phyloP scores from a whole-genome alignment of 208 protist genomes.

The Crithidia expoeki region DNA sequence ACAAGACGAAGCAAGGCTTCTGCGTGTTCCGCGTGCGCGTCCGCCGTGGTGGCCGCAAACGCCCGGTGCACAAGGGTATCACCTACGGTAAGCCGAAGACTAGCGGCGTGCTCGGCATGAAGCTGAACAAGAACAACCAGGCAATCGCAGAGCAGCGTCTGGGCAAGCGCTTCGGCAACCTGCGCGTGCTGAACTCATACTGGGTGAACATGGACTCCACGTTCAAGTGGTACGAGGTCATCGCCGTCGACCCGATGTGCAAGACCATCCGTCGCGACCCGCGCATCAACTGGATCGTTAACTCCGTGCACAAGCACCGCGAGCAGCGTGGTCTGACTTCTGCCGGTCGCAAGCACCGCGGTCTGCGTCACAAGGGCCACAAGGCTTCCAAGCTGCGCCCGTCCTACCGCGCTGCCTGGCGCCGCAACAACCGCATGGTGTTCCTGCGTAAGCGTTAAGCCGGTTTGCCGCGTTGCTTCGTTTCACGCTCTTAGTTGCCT shows the following conservation, averaged over 20 bases:
- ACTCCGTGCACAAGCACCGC: constrained; percentile 96
- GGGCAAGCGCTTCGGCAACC: constrained; percentile 94
- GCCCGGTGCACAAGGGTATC: constrained; percentile 96
- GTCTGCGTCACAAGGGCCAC: constrained; percentile 96
- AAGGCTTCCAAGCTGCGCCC: constrained; percentile 95
- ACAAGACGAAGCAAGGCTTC: constrained; percentile 99
- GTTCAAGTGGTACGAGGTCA: constrained; percentile 99
- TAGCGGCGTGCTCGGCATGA: constrained; percentile 98
- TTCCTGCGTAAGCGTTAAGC: constrained; percentile 92
- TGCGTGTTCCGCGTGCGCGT: constrained; percentile 99
- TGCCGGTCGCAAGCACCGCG: constrained; percentile 96
- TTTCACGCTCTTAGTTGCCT: constrained; percentile 14
- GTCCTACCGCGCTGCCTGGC: constrained; percentile 97
- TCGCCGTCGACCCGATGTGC: constrained; percentile 98
- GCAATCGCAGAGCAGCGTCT: constrained; percentile 97
- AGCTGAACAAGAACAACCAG: constrained; percentile 96
- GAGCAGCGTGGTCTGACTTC: constrained; percentile 99
- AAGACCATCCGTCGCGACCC: constrained; percentile 98
- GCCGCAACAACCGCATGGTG: constrained; percentile 97
- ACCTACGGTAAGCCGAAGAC: constrained; percentile 99
- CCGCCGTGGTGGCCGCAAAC: constrained; percentile 98
- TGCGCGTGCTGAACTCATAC: constrained; percentile 99
- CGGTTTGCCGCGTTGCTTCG: constrained; percentile 73
- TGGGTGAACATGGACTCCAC: constrained; percentile 98
- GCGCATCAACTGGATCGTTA: constrained; percentile 99